Base-by-base conservation (phyloP, 1,139 yeast species). In the Candida anutae region DNA sequence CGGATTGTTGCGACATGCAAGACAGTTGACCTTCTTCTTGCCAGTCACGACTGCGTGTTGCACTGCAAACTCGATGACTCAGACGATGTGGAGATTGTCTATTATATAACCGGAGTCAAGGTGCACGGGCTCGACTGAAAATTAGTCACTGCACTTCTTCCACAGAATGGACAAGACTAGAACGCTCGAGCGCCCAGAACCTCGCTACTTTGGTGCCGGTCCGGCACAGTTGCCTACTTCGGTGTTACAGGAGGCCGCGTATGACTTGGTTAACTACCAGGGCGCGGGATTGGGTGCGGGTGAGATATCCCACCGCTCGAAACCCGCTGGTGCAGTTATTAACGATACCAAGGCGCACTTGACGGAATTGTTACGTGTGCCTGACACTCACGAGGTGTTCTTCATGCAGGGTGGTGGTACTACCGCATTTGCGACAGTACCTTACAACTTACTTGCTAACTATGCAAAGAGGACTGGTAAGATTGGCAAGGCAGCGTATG, bases 401-500 rank as follows among this genome's bases (percentile, higher is more conserved):
- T 90, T 88, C 59, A 60, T 88, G 59, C 98, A 90, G 62, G 97
- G 98, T 37, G 98, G 98, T 36, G 98, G 97, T 36, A 88, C 97
- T 28, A 81, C 87, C 22, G 97, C 95, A 5, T 90, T 90, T 46
- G 82, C 97, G 5, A 74, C 94, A 6, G 69, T 85, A 32, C 88
- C 84, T 11, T 76, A 90, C 45, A 90, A 90, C 52, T 55, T 90
- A 58, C 55, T 80, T 37, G 94, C 95, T 18, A 66, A 80, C 23
- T 73, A 71, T 51, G 84, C 83, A 26, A 69, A 68, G 41, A 77
- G 67, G 46, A 22, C 17, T 16, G 85, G 85, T 20, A 74, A 72
- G 43, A 67, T 63, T 34, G 95, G 94, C 27, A 78, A 71, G 38
- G 94, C 83, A 28, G 94, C 90, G 27, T 90, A 90, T 55, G 75